These are phyloP conservation scores for Penicillium brasilianum DNA, from an alignment of 2,329 filamentous ascomycete genomes.

Conservation along the genomic window DNA sequence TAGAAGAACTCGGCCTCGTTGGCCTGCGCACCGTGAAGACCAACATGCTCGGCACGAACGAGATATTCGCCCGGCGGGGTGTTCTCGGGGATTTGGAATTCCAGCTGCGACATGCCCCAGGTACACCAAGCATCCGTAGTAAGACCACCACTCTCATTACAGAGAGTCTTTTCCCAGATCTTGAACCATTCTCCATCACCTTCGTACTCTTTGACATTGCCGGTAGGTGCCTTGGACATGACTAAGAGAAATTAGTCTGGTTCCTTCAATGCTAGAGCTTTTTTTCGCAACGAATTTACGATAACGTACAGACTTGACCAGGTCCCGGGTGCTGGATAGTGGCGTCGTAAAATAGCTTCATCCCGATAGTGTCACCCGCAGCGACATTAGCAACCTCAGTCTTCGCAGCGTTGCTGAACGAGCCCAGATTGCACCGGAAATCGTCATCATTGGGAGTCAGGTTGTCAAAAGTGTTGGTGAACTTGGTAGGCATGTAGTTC, in stretches of 20 bases:
- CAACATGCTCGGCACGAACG: conserved; percentile 56
- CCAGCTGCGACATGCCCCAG: conserved; percentile 16
- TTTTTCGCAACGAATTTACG: too few species aligned
- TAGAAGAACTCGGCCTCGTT: conserved; percentile 55
- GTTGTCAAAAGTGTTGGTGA: conserved; percentile 20
- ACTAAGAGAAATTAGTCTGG: background rate
- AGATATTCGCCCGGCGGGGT: conserved; percentile 57
- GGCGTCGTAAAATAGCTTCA: conserved; percentile 23
- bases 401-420: conserved; percentile 23
- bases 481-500: conserved; percentile 28
- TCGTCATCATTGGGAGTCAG: conserved; percentile 24
- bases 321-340: conserved; percentile 25
- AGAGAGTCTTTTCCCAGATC: conserved; percentile 27
- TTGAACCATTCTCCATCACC: conserved; percentile 34
- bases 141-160: conserved; percentile 21
- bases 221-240: conserved; percentile 27
- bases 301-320: conserved; percentile 24
- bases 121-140: conserved; percentile 25
- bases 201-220: conserved; percentile 27
- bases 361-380: conserved; percentile 24
- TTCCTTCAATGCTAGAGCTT: too few species aligned
- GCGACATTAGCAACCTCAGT: conserved; percentile 25
- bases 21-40: conserved; percentile 51
- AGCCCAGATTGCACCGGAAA: conserved; percentile 28
- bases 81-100: conserved; percentile 48